Conservation (phyloP, 2,329 filamentous ascomycete genomes). For the Colletotrichum sublineola region DNA sequence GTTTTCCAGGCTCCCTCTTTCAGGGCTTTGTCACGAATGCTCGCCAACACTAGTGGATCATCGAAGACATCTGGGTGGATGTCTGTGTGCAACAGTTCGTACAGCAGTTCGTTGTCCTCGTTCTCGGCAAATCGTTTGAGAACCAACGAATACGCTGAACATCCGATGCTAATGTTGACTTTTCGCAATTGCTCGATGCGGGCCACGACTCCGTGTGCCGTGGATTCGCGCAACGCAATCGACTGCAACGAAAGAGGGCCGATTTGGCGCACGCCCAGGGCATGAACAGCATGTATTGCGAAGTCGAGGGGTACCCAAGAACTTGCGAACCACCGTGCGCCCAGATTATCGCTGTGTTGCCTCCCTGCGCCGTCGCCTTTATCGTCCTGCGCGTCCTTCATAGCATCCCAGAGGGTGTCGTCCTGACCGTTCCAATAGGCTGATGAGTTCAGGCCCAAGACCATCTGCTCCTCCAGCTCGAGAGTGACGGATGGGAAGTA, state of each 20-base stretch:
- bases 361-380: slow-evolving; percentile 59
- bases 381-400: slow-evolving; percentile 56
- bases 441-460: slow-evolving; percentile 33
- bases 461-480: slow-evolving; percentile 52
- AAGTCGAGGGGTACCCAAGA: slow-evolving; percentile 78
- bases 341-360: slow-evolving; percentile 75
- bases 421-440: slow-evolving; percentile 23
- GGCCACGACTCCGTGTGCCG: slow-evolving; percentile 66
- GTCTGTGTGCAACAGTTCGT: slow-evolving; percentile 61
- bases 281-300: slow-evolving; percentile 76
- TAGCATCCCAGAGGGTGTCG: slow-evolving; percentile 49
- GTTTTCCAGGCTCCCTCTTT: slow-evolving; percentile 56
- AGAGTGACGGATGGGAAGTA: slow-evolving; percentile 61
- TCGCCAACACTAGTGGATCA: slow-evolving; percentile 56
- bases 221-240: slow-evolving; percentile 75
- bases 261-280: slow-evolving; percentile 78
- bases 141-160: slow-evolving; percentile 74
- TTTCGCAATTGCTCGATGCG: slow-evolving; percentile 73
- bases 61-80: slow-evolving; percentile 70
- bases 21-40: slow-evolving; percentile 53
- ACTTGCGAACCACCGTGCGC: slow-evolving; percentile 84
- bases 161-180: slow-evolving; percentile 72
- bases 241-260: slow-evolving; percentile 84
- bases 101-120: slow-evolving; percentile 64
- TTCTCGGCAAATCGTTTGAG: slow-evolving; percentile 73